These are phyloP conservation scores for Leccinum rimulosum DNA, from an alignment of 768 basidiomycete genomes.

Conservation along the genomic window DNA sequence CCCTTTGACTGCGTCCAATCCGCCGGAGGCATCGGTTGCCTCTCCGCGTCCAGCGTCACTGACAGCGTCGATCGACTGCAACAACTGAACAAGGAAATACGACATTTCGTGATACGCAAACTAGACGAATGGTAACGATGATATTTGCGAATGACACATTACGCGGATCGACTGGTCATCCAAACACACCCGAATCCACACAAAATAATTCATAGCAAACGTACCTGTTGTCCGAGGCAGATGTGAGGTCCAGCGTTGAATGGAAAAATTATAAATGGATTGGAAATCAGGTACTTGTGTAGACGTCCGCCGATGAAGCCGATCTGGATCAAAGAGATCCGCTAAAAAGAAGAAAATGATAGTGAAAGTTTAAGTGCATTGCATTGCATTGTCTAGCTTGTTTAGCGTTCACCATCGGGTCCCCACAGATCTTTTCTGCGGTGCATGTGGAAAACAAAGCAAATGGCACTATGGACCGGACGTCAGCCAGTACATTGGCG, in stretches of 20 bases:
- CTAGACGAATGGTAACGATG: slow-evolving; percentile 17
- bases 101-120: slow-evolving; percentile 56
- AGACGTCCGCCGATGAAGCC: slow-evolving; percentile 62
- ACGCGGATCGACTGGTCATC: background rate
- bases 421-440: slow-evolving; percentile 38
- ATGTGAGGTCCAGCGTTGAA: slow-evolving; percentile 69
- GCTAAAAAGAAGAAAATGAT: slow-evolving; percentile 10
- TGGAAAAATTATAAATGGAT: slow-evolving; percentile 67
- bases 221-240: slow-evolving; percentile 52
- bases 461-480: slow-evolving; percentile 8
- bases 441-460: slow-evolving; percentile 34
- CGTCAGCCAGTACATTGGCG: background rate
- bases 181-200: background rate
- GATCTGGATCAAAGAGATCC: slow-evolving; percentile 56
- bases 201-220: slow-evolving; percentile 19
- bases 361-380: background rate
- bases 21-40: slow-evolving; percentile 33
- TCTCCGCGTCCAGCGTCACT: slow-evolving; percentile 34
- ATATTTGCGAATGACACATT: background rate
- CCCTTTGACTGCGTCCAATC: slow-evolving; percentile 34
- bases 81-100: slow-evolving; percentile 50
- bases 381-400: background rate
- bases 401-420: slow-evolving; percentile 30
- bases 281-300: slow-evolving; percentile 49
- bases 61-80: slow-evolving; percentile 47